Percentiles rank a stretch among this genome's conserved stretches.
phyloP scores from a whole-genome alignment of 208 protist species.

The Trypanosoma grayi region DNA sequence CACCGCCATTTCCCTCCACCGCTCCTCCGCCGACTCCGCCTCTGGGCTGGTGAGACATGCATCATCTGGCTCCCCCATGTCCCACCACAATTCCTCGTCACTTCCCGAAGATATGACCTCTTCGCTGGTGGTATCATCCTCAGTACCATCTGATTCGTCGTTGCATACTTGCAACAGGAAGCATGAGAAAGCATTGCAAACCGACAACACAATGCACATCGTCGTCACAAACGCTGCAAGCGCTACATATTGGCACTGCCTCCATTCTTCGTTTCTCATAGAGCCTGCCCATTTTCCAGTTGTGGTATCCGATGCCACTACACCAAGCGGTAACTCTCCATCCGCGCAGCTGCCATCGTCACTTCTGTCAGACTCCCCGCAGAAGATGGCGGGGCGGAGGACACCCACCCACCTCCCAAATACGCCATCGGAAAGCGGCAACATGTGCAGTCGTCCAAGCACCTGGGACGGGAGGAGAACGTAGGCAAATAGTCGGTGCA shows the following conservation, averaged over 20 bases:
- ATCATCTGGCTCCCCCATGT: constrained; percentile 44
- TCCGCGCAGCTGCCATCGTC: constrained; percentile 1
- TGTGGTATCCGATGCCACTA: background rate
- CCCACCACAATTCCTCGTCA: constrained; percentile 16
- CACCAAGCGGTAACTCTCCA: constrained; percentile 1
- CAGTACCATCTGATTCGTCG: background rate
- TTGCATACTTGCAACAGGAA: constrained; percentile 1
- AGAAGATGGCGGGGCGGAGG: constrained; percentile 38
- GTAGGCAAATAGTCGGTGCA: constrained; percentile 45
- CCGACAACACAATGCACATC: constrained; percentile 6
- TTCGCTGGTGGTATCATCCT: background rate
- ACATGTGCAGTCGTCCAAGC: constrained; percentile 44
- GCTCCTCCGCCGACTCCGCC: constrained; percentile 39
- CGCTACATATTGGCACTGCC: constrained; percentile 9
- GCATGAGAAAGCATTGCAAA: background rate
- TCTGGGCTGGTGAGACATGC: constrained; percentile 65
- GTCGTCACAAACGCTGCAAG: background rate
- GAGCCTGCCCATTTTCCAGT: background rate
- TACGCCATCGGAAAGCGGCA: constrained; percentile 32
- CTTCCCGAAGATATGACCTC: background rate
- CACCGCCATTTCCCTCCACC: constrained; percentile 6
- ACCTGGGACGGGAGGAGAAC: constrained; percentile 37
- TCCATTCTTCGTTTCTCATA: constrained; percentile 5
- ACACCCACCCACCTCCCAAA: constrained; percentile 42
- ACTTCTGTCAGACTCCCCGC: background rate